Conservation (phyloP, 495 filamentous ascomycete genomes). For the Penicillium arizonense region DNA sequence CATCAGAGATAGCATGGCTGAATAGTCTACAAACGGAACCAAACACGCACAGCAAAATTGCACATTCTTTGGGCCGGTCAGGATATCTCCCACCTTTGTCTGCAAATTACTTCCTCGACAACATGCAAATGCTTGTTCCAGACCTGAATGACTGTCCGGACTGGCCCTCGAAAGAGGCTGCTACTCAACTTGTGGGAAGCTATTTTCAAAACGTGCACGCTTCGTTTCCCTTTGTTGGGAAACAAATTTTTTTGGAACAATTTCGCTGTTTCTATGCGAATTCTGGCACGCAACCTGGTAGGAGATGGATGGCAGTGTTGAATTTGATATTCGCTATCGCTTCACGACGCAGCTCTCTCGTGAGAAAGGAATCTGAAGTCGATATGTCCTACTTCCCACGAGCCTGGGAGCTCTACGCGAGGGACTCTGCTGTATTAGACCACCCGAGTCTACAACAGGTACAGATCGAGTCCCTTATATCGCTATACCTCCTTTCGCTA, state of each 20-base stretch:
- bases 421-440: not conserved
- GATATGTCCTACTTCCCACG: conserved; percentile 1
- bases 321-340: conserved; percentile 63
- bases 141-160: no score
- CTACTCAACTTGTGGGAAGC: conserved; percentile 47
- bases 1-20: no score
- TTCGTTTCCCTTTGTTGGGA: conserved; percentile 55
- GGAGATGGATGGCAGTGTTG: conserved; percentile 55
- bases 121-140: no score
- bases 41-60: no score
- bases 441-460: conserved; percentile 1
- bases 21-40: no score
- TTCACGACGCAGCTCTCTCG: conserved; percentile 6
- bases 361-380: not conserved
- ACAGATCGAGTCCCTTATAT: not conserved
- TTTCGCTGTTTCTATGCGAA: conserved; percentile 31
- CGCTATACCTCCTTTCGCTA: conserved; percentile 2
- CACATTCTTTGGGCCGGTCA: no score
- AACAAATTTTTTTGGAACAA: conserved; percentile 34
- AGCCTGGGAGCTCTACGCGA: not conserved
- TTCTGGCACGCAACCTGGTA: conserved; percentile 25
- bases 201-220: conserved; percentile 57
- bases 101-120: no score
- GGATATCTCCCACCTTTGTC: no score
- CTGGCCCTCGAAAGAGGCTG: conserved; percentile 39